Conservation (phyloP, 202 grass and related monocot genomes). For the Setaria italica region DNA sequence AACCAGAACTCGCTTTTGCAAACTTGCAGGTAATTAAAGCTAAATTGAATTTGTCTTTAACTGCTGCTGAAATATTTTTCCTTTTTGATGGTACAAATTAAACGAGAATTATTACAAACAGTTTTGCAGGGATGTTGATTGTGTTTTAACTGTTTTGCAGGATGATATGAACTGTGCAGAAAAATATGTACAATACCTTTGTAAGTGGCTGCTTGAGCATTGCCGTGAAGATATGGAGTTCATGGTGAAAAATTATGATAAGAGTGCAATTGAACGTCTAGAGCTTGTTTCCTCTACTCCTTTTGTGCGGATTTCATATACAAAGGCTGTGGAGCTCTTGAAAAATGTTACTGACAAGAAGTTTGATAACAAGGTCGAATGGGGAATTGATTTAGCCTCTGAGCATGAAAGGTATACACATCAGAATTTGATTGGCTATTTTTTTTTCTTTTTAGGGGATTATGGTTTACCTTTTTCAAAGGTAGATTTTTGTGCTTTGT, state of each 20-base stretch:
- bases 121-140: slow-evolving; percentile 1
- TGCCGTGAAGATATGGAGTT: slow-evolving; percentile 93
- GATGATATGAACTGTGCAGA: slow-evolving; percentile 97
- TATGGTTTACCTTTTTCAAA: neutral
- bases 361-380: slow-evolving; percentile 92
- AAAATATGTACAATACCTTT: slow-evolving; percentile 86
- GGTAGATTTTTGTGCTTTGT: slow-evolving; percentile 8
- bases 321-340: slow-evolving; percentile 82
- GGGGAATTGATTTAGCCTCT: slow-evolving; percentile 97
- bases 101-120: neutral
- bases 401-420: slow-evolving; percentile 87
- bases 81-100: neutral
- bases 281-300: slow-evolving; percentile 78
- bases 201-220: slow-evolving; percentile 88
- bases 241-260: slow-evolving; percentile 87
- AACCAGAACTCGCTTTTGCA: too few species aligned
- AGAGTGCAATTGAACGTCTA: slow-evolving; percentile 78
- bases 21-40: too few species aligned
- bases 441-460: neutral
- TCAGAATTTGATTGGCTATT: slow-evolving; percentile 1
- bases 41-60: neutral
- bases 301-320: slow-evolving; percentile 81
- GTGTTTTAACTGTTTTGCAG: slow-evolving; percentile 40
- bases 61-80: slow-evolving; percentile 13
- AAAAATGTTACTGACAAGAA: slow-evolving; percentile 72